These are phyloP conservation scores for Xylaria sp. DNA, from an alignment of 2,329 filamentous ascomycete genomes.

Conservation along the genomic window DNA sequence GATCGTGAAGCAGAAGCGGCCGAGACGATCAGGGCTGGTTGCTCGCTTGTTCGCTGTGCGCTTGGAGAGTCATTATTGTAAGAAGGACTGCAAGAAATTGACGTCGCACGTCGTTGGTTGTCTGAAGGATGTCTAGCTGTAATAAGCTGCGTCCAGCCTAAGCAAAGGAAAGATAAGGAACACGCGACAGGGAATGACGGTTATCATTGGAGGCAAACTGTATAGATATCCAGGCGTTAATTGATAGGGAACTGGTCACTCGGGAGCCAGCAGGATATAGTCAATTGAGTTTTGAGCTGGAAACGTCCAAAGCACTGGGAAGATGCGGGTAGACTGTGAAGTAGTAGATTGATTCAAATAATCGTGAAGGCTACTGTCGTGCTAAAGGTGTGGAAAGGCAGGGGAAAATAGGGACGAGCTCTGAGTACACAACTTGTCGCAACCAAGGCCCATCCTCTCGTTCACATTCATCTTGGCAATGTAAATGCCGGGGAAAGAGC, in stretches of 20 bases:
- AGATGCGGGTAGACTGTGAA: background rate
- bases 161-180: background rate
- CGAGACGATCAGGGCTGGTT: conserved; percentile 90
- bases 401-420: too few species aligned
- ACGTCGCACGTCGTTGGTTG: background rate
- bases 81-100: conserved; percentile 30
- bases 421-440: too few species aligned
- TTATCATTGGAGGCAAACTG: conserved; percentile 10
- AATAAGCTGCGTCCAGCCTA: background rate
- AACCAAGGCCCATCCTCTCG: too few species aligned
- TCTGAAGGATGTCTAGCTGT: background rate
- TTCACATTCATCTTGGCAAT: too few species aligned
- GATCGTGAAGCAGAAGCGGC: conserved; percentile 71
- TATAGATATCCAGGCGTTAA: conserved; percentile 30
- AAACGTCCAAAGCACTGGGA: background rate
- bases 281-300: conserved; percentile 5
- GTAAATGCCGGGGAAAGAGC: too few species aligned
- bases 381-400: too few species aligned
- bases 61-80: conserved; percentile 90
- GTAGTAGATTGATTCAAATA: background rate
- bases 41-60: conserved; percentile 89
- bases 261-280: conserved; percentile 3
- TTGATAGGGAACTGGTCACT: conserved; percentile 22
- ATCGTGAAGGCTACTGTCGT: background rate
- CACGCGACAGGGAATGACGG: background rate